Conservation (phyloP, 129 eudicot species). For the Chrysanthemum makinoi region DNA sequence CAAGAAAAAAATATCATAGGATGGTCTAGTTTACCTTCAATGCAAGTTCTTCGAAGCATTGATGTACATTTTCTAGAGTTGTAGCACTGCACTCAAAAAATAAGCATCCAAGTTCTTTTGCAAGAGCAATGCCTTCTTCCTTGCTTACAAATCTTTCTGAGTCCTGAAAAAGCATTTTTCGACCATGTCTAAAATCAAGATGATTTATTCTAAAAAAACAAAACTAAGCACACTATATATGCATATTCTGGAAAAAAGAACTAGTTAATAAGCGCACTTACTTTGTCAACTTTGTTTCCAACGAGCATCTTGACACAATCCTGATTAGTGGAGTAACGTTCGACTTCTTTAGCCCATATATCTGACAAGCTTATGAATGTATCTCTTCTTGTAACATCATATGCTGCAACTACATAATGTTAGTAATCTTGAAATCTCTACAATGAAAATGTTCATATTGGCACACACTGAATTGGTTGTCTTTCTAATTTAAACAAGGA, state of each 20-base stretch:
- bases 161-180: conserved; percentile 40
- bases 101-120: conserved; percentile 63
- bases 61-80: conserved; percentile 67
- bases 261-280: conserved; percentile 18
- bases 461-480: too few relatives aligned
- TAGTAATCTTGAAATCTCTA: neutral
- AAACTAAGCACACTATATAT: too few relatives aligned
- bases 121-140: conserved; percentile 67
- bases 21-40: conserved; percentile 37
- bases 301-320: conserved; percentile 78
- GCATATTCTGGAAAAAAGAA: too few relatives aligned
- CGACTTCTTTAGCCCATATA: conserved; percentile 75
- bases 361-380: conserved; percentile 67
- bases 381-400: conserved; percentile 79
- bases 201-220: neutral
- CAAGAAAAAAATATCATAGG: neutral
- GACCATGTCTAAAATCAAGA: neutral
- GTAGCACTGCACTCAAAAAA: conserved; percentile 70
- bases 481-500: neutral
- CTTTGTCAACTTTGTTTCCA: conserved; percentile 77
- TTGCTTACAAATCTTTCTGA: conserved; percentile 67
- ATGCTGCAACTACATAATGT: conserved; percentile 30
- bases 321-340: conserved; percentile 61
- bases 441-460: neutral
- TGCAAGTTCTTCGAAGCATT: conserved; percentile 64